phyloP scores from a whole-genome alignment of 2,329 filamentous ascomycete species.

The Trichophyton simii region DNA sequence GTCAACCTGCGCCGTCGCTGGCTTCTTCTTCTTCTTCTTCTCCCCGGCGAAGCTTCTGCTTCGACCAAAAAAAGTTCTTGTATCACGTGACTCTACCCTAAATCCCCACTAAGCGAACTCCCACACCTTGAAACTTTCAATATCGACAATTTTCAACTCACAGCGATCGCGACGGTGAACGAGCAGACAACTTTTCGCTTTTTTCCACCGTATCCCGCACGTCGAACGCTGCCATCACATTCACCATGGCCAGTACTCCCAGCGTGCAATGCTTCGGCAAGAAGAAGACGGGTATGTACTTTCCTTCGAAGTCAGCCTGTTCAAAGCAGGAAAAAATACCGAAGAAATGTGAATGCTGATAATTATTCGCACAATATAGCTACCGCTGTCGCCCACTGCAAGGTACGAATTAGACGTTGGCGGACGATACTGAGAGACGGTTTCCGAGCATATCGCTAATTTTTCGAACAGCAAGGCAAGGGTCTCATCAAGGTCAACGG shows the following conservation, averaged over 20 bases:
- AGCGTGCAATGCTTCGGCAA: conserved; percentile 98
- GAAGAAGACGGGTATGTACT: conserved; percentile 59
- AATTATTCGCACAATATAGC: conserved; percentile 38
- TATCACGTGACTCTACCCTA: conserved; percentile 22
- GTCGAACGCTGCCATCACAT: conserved; percentile 19
- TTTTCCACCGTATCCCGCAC: conserved; percentile 26
- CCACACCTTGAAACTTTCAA: conserved; percentile 23
- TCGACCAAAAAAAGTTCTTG: background rate
- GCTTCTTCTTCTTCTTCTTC: background rate
- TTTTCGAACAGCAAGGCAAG: conserved; percentile 50
- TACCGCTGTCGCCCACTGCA: conserved; percentile 83
- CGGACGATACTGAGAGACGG: background rate
- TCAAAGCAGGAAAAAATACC: background rate
- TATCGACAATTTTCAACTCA: conserved; percentile 17
- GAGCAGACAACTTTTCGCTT: conserved; percentile 15
- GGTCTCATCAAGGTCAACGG: conserved; percentile 99
- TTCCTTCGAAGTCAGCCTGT: background rate
- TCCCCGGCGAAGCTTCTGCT: background rate
- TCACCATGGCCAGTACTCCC: conserved; percentile 64
- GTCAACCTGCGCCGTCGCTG: background rate
- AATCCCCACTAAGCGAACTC: conserved; percentile 32
- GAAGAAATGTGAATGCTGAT: conserved; percentile 21
- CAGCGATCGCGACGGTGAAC: conserved; percentile 24
- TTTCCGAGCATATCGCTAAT: background rate
- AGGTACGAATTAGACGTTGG: conserved; percentile 44